A percentile compares a stretch with the other conserved stretches of the same genome.
Evolutionary conservation across 2,329 filamentous ascomycete genomes (phyloP).

Genomic region (Niveomyces coronatus): DNA sequence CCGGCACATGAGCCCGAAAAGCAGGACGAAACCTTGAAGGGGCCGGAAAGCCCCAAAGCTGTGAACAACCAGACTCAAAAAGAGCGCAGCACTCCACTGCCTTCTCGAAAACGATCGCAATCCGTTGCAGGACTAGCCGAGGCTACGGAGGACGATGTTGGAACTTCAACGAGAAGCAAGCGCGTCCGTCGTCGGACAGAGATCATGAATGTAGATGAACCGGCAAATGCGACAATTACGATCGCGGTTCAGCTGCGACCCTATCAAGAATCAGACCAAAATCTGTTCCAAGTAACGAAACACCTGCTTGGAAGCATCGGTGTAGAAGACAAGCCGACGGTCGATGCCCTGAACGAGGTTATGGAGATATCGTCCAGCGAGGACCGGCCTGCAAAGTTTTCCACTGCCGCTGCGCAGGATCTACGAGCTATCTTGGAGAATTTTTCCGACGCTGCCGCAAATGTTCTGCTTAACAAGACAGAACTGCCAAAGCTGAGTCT

Average conservation of each 20-base stretch:
- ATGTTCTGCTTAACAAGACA: slow-evolving; percentile 42
- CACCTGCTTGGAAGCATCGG: slow-evolving; percentile 45
- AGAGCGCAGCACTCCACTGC: slow-evolving; percentile 27
- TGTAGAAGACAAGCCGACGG: slow-evolving; percentile 37
- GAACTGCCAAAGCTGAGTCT: slow-evolving; percentile 42
- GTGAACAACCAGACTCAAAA: slow-evolving; percentile 21
- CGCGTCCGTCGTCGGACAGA: slow-evolving; percentile 46
- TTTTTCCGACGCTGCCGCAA: slow-evolving; percentile 44
- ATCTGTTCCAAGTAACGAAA: slow-evolving; percentile 44
- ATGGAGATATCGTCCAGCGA: slow-evolving; percentile 42
- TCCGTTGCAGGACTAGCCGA: slow-evolving; percentile 50
- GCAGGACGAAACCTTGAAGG: slow-evolving; percentile 15
- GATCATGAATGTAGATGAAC: slow-evolving; percentile 44
- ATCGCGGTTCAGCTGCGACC: slow-evolving; percentile 46
- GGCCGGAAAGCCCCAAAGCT: slow-evolving; percentile 17
- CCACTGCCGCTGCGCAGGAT: slow-evolving; percentile 36
- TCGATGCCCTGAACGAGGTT: slow-evolving; percentile 37
- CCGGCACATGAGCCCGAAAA: slow-evolving; percentile 12
- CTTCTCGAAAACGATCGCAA: slow-evolving; percentile 50
- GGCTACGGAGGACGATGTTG: slow-evolving; percentile 44
- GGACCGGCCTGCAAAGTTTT: slow-evolving; percentile 38
- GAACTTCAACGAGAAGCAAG: slow-evolving; percentile 53
- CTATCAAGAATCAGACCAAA: slow-evolving; percentile 45
- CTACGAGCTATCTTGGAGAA: slow-evolving; percentile 36
- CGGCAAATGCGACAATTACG: slow-evolving; percentile 39